Percentiles rank a stretch among this genome's conserved stretches.
phyloP scores from a whole-genome alignment of 306 rosid species.

The Medicago arabica region DNA sequence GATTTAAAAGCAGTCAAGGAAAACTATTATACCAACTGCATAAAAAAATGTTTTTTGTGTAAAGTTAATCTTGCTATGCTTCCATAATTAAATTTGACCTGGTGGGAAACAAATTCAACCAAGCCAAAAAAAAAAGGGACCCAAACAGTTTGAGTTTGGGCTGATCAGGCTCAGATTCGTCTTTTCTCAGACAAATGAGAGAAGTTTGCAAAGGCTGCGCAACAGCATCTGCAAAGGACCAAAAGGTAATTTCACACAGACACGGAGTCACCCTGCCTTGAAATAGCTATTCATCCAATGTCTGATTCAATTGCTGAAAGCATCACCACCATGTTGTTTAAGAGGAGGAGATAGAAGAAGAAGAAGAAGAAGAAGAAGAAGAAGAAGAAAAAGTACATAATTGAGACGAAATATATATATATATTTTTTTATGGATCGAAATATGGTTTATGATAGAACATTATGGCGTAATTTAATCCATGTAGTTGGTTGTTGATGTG shows the following conservation, averaged over 20 bases:
- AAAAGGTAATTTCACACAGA: constrained; percentile 27
- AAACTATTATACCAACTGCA: neutral
- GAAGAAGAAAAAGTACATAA: neutral
- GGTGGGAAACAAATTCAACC: neutral
- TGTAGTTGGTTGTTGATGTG: neutral
- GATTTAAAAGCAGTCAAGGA: neutral
- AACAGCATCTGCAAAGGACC: constrained; percentile 25
- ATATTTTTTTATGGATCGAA: too few species aligned
- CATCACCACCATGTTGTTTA: constrained; percentile 34
- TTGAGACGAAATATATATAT: neutral
- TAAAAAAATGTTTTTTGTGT: neutral
- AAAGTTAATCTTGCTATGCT: neutral
- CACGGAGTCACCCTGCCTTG: constrained; percentile 29
- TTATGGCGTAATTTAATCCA: too few species aligned
- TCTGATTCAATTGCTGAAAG: constrained; percentile 30
- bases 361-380: neutral
- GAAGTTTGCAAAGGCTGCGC: constrained; percentile 30
- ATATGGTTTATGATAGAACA: too few species aligned
- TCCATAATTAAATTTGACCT: neutral
- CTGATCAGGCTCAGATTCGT: constrained; percentile 44
- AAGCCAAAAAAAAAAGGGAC: neutral
- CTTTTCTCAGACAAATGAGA: constrained; percentile 38
- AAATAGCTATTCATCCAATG: constrained; percentile 24
- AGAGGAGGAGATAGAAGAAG: neutral
- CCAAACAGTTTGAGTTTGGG: neutral